These are phyloP conservation scores for Stephanodiscus triporus DNA, from an alignment of 108 stramenopile genomes.

Conservation along the genomic window DNA sequence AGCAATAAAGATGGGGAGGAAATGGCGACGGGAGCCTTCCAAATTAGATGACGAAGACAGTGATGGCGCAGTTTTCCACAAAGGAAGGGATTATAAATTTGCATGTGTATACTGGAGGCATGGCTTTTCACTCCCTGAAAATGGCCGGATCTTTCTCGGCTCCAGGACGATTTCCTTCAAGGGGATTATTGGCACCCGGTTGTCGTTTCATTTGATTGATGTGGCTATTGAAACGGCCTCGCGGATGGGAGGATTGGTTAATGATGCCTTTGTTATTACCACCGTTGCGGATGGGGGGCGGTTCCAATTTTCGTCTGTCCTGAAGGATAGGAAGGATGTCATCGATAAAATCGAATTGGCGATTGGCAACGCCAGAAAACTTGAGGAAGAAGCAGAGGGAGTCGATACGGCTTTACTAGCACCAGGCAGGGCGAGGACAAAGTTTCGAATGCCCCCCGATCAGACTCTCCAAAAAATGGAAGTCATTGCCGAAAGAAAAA, in stretches of 20 bases:
- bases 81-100: neutral
- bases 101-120: constrained; percentile 12
- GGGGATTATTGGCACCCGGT: constrained; percentile 9
- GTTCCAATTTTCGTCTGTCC: constrained; percentile 20
- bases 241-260: constrained; percentile 23
- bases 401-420: neutral
- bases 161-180: neutral
- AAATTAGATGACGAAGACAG: too few relatives aligned
- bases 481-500: constrained; percentile 26
- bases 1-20: too few relatives aligned
- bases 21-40: too few relatives aligned
- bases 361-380: constrained; percentile 6
- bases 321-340: constrained; percentile 32
- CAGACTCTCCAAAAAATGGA: constrained; percentile 28
- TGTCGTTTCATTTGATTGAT: neutral
- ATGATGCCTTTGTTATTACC: constrained; percentile 22
- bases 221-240: constrained; percentile 18
- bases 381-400: neutral
- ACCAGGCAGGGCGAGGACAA: neutral
- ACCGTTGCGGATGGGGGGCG: neutral
- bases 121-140: constrained; percentile 5
- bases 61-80: neutral
- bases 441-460: constrained; percentile 28
- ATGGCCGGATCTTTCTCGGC: constrained; percentile 1
- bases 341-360: constrained; percentile 19